Base-by-base conservation (phyloP, 2,329 filamentous ascomycete genomes). In the Alternaria burnsii region DNA sequence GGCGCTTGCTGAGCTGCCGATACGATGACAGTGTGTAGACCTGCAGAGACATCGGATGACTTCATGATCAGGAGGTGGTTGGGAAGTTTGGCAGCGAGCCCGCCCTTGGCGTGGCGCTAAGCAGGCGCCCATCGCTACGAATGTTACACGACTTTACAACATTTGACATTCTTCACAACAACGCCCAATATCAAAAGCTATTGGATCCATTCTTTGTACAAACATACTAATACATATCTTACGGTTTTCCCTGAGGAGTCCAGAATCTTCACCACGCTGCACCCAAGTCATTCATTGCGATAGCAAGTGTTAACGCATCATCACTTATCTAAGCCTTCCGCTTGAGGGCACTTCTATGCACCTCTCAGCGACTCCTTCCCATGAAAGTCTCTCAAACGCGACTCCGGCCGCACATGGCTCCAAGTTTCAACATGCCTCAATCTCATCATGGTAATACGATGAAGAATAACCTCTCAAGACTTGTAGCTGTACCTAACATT, bases 401-500 rank as follows among this genome's bases (percentile, higher is more conserved):
- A 26, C 12, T 20, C 12, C n/a, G 28, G 24, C 10, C 10, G 8
- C 22, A 24, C 8, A 18, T 18, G 5, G 1, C 34, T 40, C 10
- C 22, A 4, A 34, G 10, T 10, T 9, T 18, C 16, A 20, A 40
- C 10, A 1, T 5, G 26, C 12, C 2, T 30, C 34, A 26, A 42
- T 12, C 10, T 3, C 9, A 18, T 8, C 26, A 40, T 16, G 22
- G 32, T 7, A 53, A 38, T n/a, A 28, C n/a, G 18, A 24, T n/a
- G 18, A 53, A 34, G 28, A 26, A 28, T 16, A 26, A 50, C 28
- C 6, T 50, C 3, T 55, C 59, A 34, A 59, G 48, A 3, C 41
- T 52, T 43, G 55, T 62, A 50, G 59, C 59, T 32, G 34, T 62
- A 24, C 55, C 59, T n/a, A 48, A 52, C 5, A 52, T 59, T 34